Evolutionary conservation across 2,329 filamentous ascomycete genomes (phyloP).

Genomic region (Colletotrichum brevisporum): DNA sequence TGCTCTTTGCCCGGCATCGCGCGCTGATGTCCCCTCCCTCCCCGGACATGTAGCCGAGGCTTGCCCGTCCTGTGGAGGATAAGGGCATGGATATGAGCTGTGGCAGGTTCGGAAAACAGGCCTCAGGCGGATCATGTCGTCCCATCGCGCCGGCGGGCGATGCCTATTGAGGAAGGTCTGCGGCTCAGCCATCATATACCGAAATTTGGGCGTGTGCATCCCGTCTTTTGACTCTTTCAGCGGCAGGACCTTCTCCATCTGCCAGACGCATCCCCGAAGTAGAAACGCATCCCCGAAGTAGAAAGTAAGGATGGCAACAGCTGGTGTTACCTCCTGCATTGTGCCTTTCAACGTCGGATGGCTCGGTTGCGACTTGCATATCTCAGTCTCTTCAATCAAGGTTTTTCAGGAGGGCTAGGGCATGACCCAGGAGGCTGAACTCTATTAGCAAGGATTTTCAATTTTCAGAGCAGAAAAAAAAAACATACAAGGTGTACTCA

Average conservation of each 20-base stretch:
- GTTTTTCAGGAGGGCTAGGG: no score
- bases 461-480: no score
- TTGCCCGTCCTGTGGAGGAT: no score
- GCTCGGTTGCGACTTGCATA: neutral
- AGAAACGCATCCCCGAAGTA: no score
- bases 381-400: no score
- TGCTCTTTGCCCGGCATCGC: neutral
- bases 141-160: conserved; percentile 25
- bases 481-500: no score
- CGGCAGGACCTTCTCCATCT: neutral
- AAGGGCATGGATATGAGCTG: neutral
- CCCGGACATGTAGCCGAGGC: no score
- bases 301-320: conserved; percentile 11
- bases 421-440: no score
- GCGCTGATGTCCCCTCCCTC: no score
- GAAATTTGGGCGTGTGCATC: conserved; percentile 19
- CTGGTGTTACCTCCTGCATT: conserved; percentile 30
- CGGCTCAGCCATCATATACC: conserved; percentile 33
- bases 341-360: conserved; percentile 8
- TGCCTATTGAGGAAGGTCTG: conserved; percentile 38
- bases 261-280: neutral
- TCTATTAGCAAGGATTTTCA: no score
- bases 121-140: conserved; percentile 30
- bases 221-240: neutral
- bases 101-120: conserved; percentile 12